Base-by-base conservation (phyloP, 2,329 filamentous ascomycete genomes). In the Teratosphaeria pseudoeucalypti region DNA sequence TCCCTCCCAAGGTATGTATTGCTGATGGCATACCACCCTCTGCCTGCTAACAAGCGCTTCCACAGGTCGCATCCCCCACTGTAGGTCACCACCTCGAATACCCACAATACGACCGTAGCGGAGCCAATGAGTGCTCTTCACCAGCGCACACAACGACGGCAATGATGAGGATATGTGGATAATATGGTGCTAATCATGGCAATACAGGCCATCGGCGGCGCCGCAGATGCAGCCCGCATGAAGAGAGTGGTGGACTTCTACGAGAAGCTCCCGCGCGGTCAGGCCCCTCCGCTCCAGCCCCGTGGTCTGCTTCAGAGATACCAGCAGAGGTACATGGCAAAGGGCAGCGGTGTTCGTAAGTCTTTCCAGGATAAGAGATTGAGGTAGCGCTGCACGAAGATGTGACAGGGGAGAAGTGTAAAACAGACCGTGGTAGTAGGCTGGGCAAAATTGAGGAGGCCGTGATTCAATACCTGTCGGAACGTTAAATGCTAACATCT, bases 221-320 rank as follows among this genome's bases (percentile, higher is more conserved):
- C 92, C 70, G 90, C 92, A 75, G 92, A 97, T 85, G 94, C 94
- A 74, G 85, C 91, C 74, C 90, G 92, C 76, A 97, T 99, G 94
- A 89, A 95, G 77, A 89, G 92, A 72, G 91, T 99, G 70, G 92
- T 97, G 77, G 90, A 84, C 81, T 97, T 99, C 85, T 99, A 99
- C 85, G 90, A 95, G 82, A 95, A 92, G 79, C 90, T 99, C 62
- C 94, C 95, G 74, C 90, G 92, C 74, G 95, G 94, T 70, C 78
- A 89, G 69, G 92, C 92, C 72, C 92, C 94, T 71, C 86, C 90
- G 77, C 77, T 85, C 69, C 85, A 95, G 83, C 78, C 88, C 67
- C 89, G 85, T 73, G 92, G 94, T 70, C 80, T 95, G 63, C 79
- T 96, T 72, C 89, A 87, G 72, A 85, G 90, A 78, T 99, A 99